These are phyloP conservation scores for Xylaria polymorpha DNA, from an alignment of 2,329 filamentous ascomycete species.

Conservation along the genomic window DNA sequence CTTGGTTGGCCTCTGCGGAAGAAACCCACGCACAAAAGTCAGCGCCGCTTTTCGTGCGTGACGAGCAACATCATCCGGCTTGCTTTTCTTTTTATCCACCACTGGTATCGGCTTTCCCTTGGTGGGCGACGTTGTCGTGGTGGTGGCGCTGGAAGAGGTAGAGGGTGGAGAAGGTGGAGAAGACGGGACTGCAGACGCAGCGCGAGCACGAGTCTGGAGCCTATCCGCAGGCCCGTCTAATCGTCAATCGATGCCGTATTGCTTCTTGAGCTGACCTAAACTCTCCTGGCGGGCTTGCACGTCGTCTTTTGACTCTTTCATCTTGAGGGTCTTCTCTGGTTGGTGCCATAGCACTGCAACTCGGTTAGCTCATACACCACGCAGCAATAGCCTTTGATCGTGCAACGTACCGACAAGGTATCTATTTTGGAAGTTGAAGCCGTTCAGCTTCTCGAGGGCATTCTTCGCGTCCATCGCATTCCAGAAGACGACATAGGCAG, in stretches of 20 bases:
- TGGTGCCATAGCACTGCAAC: slow-evolving; percentile 69
- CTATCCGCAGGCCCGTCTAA: slow-evolving; percentile 75
- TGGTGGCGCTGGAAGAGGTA: slow-evolving; percentile 45
- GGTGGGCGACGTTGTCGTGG: slow-evolving; percentile 45
- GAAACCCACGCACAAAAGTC: slow-evolving; percentile 49
- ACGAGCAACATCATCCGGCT: slow-evolving; percentile 47
- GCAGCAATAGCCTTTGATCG: slow-evolving; percentile 22
- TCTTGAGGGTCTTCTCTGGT: slow-evolving; percentile 77
- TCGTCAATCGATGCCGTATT: slow-evolving; percentile 99
- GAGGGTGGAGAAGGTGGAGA: slow-evolving; percentile 57
- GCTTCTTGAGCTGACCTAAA: slow-evolving; percentile 96
- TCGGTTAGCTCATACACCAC: slow-evolving; percentile 26
- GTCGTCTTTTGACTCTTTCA: slow-evolving; percentile 95
- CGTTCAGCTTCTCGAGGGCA: slow-evolving; percentile 99
- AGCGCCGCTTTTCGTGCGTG: slow-evolving; percentile 48
- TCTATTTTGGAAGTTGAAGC: slow-evolving; percentile 99
- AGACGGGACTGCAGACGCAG: slow-evolving; percentile 72
- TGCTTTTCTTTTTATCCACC: slow-evolving; percentile 47
- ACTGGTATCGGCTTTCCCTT: slow-evolving; percentile 45
- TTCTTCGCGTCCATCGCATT: slow-evolving; percentile 99
- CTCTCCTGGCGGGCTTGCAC: slow-evolving; percentile 93
- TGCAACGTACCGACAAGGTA: slow-evolving; percentile 89
- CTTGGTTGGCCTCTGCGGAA: slow-evolving; percentile 50
- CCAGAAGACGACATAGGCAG: slow-evolving; percentile 98
- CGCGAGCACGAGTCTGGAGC: slow-evolving; percentile 56